Conservation (phyloP, 2,329 filamentous ascomycete species). For the Penicillium verrucosum region DNA sequence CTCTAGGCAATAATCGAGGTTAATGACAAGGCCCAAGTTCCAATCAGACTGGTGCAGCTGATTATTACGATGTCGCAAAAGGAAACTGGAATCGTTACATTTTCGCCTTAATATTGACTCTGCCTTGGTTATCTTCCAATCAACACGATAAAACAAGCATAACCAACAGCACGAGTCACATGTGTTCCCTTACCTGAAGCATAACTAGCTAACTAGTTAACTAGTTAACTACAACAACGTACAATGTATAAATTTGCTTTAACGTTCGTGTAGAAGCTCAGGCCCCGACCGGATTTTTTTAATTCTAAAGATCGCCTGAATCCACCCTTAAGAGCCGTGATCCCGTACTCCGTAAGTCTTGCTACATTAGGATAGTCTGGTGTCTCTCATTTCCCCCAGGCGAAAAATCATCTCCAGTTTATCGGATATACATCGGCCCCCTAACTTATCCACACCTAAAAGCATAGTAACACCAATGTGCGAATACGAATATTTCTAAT, state of each 20-base stretch:
- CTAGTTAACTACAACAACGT: slow-evolving; percentile 4
- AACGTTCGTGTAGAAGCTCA: background rate
- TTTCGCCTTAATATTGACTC: background rate
- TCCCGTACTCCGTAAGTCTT: slow-evolving; percentile 7
- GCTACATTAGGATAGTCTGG: slow-evolving; percentile 9
- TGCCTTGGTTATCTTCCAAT: background rate
- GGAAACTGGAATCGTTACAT: background rate
- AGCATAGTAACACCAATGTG: background rate
- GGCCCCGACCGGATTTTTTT: background rate
- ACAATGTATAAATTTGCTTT: slow-evolving; percentile 3
- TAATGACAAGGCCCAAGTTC: slow-evolving; percentile 6
- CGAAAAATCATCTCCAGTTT: background rate
- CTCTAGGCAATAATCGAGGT: slow-evolving; percentile 1
- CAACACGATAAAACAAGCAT: slow-evolving; percentile 5
- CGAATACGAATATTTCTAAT: background rate
- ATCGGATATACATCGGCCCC: background rate
- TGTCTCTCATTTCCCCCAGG: background rate
- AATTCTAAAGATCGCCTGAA: slow-evolving; percentile 10
- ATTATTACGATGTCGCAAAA: background rate
- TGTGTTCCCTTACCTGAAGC: slow-evolving; percentile 17
- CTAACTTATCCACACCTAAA: background rate
- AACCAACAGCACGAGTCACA: slow-evolving; percentile 7
- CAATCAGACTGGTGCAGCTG: slow-evolving; percentile 10
- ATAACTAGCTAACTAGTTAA: background rate
- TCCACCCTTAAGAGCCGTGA: slow-evolving; percentile 8